Base-by-base conservation (phyloP, 139 green algal genomes). In the Yamagishiella unicocca region DNA sequence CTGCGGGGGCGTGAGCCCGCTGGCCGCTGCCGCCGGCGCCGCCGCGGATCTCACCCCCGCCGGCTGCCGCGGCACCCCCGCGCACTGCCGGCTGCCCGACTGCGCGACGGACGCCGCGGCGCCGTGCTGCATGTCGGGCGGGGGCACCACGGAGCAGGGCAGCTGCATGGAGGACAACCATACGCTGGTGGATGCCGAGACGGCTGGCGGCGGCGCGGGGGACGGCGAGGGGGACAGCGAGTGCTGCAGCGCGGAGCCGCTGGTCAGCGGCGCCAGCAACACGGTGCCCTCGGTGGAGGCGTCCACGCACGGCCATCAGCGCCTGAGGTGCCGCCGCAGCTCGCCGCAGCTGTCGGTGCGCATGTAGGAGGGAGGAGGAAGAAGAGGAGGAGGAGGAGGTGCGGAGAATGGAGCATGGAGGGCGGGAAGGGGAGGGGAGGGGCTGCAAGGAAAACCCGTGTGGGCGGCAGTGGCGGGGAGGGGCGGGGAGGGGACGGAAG, bases 141-240 rank as follows among this genome's bases (percentile, higher is more conserved):
- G 77, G 10, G 79, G 42, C 62, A 68, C 81, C 45, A 87, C 81
- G 64, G 64, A 87, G 81, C 81, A 87, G 81, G 81, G 81, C 43
- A 79, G 64, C 81, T 87, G 81, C 81, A 87, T 87, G 64, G 81
- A 87, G 66, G 81, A 87, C 45, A 87, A 87, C 81, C 81, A 87
- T 66, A 87, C 66, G 81, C 81, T 87, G 33, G 81, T 87, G 62
- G 81, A 68, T 3, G 45, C 81, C 24, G 81, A 78, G 81, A 61
- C 77, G 53, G 77, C 54, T 1, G 64, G 42, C 3, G 43, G 79
- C 22, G 80, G n/a, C n/a, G 80, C n/a, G 31, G 80, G 64, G 0
- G 62, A 73, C 43, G 81, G 66, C 45, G 81, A 58, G 3, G 79
- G 62, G 33, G 81, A 87, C 66, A 70, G 45, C 46, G 81, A 87